Evolutionary conservation across 345 rosid genomes (phyloP).

Genomic region (Lumnitzera racemosa): DNA sequence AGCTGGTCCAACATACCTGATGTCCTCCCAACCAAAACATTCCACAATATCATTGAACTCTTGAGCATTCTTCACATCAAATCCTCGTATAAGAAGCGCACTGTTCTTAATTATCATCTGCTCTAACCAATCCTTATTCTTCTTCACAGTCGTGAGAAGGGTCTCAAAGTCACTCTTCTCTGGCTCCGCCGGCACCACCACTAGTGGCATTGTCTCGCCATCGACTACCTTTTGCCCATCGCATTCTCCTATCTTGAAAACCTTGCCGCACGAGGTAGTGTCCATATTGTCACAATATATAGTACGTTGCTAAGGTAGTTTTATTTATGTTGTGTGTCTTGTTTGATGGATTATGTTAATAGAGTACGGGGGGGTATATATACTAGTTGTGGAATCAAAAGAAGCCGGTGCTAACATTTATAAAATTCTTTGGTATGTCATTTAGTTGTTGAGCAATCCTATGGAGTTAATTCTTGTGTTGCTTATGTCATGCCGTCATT

Average conservation of each 20-base stretch:
- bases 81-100: slow-evolving; percentile 52
- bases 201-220: slow-evolving; percentile 49
- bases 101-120: slow-evolving; percentile 49
- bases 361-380: too few species aligned
- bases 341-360: too few species aligned
- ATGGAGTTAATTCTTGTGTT: too few species aligned
- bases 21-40: slow-evolving; percentile 48
- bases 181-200: slow-evolving; percentile 30
- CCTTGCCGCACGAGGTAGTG: slow-evolving; percentile 22
- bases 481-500: too few species aligned
- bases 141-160: slow-evolving; percentile 24
- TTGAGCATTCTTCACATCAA: slow-evolving; percentile 34
- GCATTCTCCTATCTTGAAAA: slow-evolving; percentile 49
- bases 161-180: slow-evolving; percentile 19
- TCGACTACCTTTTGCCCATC: slow-evolving; percentile 59
- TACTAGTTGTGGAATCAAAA: too few species aligned
- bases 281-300: slow-evolving; percentile 20
- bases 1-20: slow-evolving; percentile 52
- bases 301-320: not conserved
- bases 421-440: too few species aligned
- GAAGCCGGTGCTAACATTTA: too few species aligned
- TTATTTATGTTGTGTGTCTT: too few species aligned
- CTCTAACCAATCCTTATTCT: slow-evolving; percentile 53
- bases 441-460: too few species aligned
- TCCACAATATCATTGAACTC: slow-evolving; percentile 54